phyloP scores from a whole-genome alignment of 345 rosid species.

The Iberis pinnata region DNA sequence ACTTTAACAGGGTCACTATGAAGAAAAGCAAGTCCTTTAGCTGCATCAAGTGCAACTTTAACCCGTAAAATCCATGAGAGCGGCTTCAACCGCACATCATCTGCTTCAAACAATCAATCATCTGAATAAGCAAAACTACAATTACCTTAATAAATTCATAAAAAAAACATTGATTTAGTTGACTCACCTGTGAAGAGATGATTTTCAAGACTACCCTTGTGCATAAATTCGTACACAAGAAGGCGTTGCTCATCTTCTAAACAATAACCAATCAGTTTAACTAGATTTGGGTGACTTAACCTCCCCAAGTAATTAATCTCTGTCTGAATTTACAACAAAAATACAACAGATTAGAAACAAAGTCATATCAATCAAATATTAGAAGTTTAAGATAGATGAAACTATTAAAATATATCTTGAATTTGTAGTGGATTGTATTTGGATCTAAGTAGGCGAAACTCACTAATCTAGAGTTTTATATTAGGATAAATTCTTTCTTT shows the following conservation, averaged over 20 bases:
- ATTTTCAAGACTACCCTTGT: slow-evolving; percentile 88
- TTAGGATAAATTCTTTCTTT: no score
- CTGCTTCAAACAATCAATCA: slow-evolving; percentile 36
- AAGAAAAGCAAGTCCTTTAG: slow-evolving; percentile 88
- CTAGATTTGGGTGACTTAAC: slow-evolving; percentile 76
- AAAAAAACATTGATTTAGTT: neutral
- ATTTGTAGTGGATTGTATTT: no score
- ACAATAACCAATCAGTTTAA: slow-evolving; percentile 81
- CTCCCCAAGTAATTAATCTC: slow-evolving; percentile 86
- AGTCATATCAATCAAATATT: neutral
- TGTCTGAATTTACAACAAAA: slow-evolving; percentile 39
- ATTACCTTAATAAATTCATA: no score
- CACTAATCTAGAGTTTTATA: no score
- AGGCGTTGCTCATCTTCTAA: slow-evolving; percentile 91
- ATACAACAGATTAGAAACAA: slow-evolving; percentile 6
- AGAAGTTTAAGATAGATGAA: no score
- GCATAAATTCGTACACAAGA: slow-evolving; percentile 90
- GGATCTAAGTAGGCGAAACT: no score
- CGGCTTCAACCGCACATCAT: slow-evolving; percentile 50
- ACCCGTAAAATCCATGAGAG: slow-evolving; percentile 79
- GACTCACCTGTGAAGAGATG: slow-evolving; percentile 78
- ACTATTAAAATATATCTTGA: no score
- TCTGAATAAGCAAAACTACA: no score
- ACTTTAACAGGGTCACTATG: slow-evolving; percentile 77
- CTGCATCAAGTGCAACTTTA: slow-evolving; percentile 88